A percentile compares a stretch with the other conserved stretches of the same genome.
phyloP scores from a whole-genome alignment of 306 rosid species.

The Erythrophleum fordii region DNA sequence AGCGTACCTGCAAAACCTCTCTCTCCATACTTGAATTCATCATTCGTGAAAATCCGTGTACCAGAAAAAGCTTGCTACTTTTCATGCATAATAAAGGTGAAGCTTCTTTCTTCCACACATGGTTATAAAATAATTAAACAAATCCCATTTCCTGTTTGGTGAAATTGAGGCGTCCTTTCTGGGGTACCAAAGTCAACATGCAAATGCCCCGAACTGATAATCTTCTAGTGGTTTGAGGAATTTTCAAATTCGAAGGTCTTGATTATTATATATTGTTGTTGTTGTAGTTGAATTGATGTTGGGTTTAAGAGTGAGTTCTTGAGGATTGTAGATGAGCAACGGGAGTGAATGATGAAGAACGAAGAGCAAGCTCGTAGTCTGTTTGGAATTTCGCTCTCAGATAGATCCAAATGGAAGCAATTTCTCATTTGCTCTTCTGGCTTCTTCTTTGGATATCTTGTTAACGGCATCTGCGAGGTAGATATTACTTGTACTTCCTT shows the following conservation, averaged over 20 bases:
- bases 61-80: constrained; percentile 1
- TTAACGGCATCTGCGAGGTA: constrained; percentile 97
- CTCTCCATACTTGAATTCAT: neutral
- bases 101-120: neutral
- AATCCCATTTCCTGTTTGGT: constrained; percentile 17
- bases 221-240: constrained; percentile 3
- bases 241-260: neutral
- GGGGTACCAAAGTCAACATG: constrained; percentile 56
- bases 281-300: constrained; percentile 33
- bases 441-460: constrained; percentile 94
- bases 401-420: constrained; percentile 84
- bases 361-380: constrained; percentile 78
- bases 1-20: constrained; percentile 7
- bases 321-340: neutral
- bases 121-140: constrained; percentile 34
- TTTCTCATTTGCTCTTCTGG: constrained; percentile 93
- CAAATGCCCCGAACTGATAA: constrained; percentile 37
- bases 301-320: constrained; percentile 10
- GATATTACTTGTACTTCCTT: neutral
- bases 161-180: constrained; percentile 1
- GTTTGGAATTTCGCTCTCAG: constrained; percentile 93
- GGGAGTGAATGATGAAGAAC: constrained; percentile 58
- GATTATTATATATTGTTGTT: neutral
- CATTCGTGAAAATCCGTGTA: constrained; percentile 31
- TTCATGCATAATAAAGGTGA: constrained; percentile 24